Evolutionary conservation across 1,284 basidiomycete genomes (phyloP).

Genomic region (Gomphus bonarii): DNA sequence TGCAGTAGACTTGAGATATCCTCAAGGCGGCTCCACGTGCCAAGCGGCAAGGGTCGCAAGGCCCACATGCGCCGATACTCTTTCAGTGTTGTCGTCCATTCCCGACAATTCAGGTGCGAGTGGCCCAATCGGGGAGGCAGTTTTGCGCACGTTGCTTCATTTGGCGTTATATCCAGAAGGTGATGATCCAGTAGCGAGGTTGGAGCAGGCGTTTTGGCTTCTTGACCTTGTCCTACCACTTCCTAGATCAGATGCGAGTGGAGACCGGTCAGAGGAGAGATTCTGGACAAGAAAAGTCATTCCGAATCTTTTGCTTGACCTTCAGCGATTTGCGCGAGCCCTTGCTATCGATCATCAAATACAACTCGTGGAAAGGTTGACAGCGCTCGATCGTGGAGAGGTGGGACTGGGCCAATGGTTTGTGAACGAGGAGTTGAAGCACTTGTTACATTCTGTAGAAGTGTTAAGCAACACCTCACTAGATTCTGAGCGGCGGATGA

Average conservation of each 20-base stretch:
- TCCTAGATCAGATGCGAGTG: conserved; percentile 16
- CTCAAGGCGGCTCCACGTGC: conserved; percentile 29
- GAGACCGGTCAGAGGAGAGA: conserved; percentile 20
- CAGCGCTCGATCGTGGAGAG: conserved; percentile 44
- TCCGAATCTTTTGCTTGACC: conserved; percentile 42
- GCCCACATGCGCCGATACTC: conserved; percentile 39
- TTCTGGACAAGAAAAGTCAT: conserved; percentile 46
- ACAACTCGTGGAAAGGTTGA: conserved; percentile 44
- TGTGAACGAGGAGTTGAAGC: conserved; percentile 46
- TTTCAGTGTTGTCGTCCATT: conserved; percentile 23
- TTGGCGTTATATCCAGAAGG: conserved; percentile 29
- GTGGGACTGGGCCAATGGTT: conserved; percentile 64
- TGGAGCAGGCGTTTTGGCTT: conserved; percentile 44
- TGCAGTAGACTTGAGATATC: conserved; percentile 32
- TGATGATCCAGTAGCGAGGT: conserved; percentile 44
- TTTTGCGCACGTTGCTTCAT: conserved; percentile 45
- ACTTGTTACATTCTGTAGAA: conserved; percentile 28
- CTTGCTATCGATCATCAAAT: conserved; percentile 46
- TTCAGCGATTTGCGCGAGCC: conserved; percentile 42
- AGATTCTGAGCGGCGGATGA: conserved; percentile 21
- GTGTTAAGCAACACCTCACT: conserved; percentile 23
- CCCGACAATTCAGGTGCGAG: conserved; percentile 26
- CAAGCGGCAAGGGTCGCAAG: conserved; percentile 33
- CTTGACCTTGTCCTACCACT: conserved; percentile 48
- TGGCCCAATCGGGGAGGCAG: conserved; percentile 30